These are phyloP conservation scores for Suillus discolor DNA, from an alignment of 768 basidiomycete genomes.

Conservation along the genomic window DNA sequence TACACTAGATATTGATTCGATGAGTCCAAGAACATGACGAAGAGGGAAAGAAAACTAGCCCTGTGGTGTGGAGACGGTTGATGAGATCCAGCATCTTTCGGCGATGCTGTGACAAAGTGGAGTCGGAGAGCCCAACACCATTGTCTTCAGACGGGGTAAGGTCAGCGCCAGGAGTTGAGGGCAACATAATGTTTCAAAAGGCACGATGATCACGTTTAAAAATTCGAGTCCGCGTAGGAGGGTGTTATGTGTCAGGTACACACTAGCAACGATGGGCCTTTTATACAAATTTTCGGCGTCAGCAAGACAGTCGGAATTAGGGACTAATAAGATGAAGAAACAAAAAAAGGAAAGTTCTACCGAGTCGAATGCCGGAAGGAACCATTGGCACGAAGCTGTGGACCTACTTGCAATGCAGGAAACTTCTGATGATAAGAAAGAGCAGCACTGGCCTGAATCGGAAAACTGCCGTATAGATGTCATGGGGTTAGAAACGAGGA, in stretches of 20 bases:
- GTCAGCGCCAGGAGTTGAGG: not conserved
- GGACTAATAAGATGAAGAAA: not conserved
- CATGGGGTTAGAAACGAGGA: not conserved
- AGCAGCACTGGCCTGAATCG: not conserved
- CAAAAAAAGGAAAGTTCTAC: not conserved
- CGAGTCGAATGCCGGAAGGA: not conserved
- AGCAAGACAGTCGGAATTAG: not conserved
- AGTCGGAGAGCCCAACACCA: slow-evolving; percentile 56
- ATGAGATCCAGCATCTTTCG: slow-evolving; percentile 59
- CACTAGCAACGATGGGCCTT: not conserved
- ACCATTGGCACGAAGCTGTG: not conserved
- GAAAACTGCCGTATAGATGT: not conserved
- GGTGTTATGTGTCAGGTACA: not conserved
- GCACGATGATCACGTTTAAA: not conserved
- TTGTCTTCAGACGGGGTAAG: not conserved
- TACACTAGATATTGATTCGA: slow-evolving; percentile 42
- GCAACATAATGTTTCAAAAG: not conserved
- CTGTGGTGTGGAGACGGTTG: slow-evolving; percentile 62
- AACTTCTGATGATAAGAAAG: not conserved
- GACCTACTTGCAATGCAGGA: not conserved
- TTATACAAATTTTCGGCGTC: not conserved
- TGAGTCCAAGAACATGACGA: slow-evolving; percentile 4
- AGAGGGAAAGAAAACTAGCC: slow-evolving; percentile 38
- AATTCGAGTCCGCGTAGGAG: not conserved
- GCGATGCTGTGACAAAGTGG: slow-evolving; percentile 41